Base-by-base conservation (phyloP, 1,284 basidiomycete species). In the Cutaneotrichosporon arboriforme region DNA sequence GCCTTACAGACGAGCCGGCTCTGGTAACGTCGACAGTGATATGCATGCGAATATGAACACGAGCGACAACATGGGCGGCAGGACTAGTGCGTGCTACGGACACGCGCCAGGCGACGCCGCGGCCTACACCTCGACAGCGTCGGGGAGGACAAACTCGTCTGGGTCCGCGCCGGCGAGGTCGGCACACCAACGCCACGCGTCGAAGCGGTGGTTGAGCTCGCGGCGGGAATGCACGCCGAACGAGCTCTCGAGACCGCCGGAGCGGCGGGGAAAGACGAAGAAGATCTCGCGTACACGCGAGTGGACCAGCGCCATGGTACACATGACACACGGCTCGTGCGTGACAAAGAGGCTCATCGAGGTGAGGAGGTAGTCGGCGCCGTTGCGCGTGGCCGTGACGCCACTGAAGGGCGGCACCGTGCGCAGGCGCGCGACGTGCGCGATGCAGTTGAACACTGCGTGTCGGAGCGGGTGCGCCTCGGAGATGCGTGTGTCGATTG, bases 291-390 rank as follows among this genome's bases (percentile, higher is more conserved):
- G 84, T 49, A 94, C 89, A 18, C 93, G 81, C 2, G 88, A 90
- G 74, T 97, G 93, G 8, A 93, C 75, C 17, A 97, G 76, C 2
- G 90, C 89, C 93, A 97, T 97, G 60, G 84, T 83, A 70, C 93
- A 97, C 87, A 96, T 90, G 53, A 96, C 81, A 65, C 93, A 97
- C 3, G 93, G 92, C 65, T 97, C 92, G 72, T 97, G 92, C 2
- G 89, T 89, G 46, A 84, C 82, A 76, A 96, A 96, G 20, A 96
- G 77, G 2, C 84, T 83, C 22, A 85, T 80, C 0, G 83, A 83
- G 0, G 90, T 96, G 36, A 96, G 79, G 31, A 96, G 84, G 73
- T 96, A 97, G 67, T 86, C 84, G 4, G 82, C 77, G 13, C 86
- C 86, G 64, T 87, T 88, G 40, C 72, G 54, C 20, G 63, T 70